phyloP scores from a whole-genome alignment of 2,329 filamentous ascomycete genomes.

The Ambrosiella xylebori region DNA sequence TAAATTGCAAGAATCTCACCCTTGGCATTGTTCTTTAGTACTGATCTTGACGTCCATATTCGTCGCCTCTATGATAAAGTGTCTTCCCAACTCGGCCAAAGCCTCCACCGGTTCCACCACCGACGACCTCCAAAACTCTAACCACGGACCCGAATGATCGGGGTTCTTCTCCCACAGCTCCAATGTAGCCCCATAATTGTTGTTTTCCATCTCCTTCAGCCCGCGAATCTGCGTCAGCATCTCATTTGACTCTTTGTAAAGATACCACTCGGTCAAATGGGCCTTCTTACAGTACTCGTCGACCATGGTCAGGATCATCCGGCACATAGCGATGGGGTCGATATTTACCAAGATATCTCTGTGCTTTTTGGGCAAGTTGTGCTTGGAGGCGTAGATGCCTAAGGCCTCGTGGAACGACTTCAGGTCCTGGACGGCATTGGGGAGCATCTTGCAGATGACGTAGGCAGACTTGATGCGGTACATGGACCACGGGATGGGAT shows the following conservation, averaged over 20 bases:
- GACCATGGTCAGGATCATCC: slow-evolving; percentile 34
- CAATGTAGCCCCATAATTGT: slow-evolving; percentile 10
- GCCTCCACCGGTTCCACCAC: slow-evolving; percentile 30
- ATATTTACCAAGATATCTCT: slow-evolving; percentile 24
- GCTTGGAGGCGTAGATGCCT: slow-evolving; percentile 2
- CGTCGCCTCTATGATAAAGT: slow-evolving; percentile 27
- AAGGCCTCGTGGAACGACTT: slow-evolving; percentile 12
- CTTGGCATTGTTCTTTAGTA: neutral
- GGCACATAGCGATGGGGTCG: slow-evolving; percentile 36
- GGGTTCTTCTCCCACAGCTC: slow-evolving; percentile 18
- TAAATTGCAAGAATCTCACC: too few species aligned
- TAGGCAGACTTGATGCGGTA: slow-evolving; percentile 34
- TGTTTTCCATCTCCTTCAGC: slow-evolving; percentile 5
- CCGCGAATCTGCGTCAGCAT: slow-evolving; percentile 32
- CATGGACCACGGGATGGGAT: slow-evolving; percentile 32
- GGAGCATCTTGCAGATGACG: slow-evolving; percentile 33
- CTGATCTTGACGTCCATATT: slow-evolving; percentile 4
- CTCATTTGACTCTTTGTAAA: slow-evolving; percentile 26
- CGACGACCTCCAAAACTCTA: slow-evolving; percentile 32
- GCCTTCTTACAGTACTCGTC: slow-evolving; percentile 25
- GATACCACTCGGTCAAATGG: slow-evolving; percentile 29
- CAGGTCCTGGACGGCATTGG: slow-evolving; percentile 28
- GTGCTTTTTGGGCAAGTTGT: slow-evolving; percentile 16
- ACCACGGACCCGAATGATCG: slow-evolving; percentile 23
- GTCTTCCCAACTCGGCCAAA: slow-evolving; percentile 29